Percentiles rank a stretch among this genome's conserved stretches.
phyloP scores from a whole-genome alignment of 331 rosid species.

The Erythrophleum ivorense region DNA sequence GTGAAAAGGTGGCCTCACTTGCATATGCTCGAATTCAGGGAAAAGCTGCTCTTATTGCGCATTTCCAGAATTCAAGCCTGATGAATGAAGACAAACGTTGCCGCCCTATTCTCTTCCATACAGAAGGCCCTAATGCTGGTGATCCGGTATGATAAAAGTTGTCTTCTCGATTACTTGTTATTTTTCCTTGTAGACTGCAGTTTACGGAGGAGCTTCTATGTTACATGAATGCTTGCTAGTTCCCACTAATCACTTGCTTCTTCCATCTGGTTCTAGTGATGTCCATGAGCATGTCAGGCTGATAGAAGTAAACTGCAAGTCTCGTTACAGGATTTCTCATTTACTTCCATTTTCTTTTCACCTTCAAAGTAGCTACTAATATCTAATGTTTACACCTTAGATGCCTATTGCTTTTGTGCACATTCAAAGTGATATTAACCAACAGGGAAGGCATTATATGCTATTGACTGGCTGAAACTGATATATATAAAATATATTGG shows the following conservation, averaged over 20 bases:
- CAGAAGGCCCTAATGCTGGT: conserved; percentile 86
- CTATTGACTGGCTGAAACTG: neutral
- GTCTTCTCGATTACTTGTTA: conserved; percentile 19
- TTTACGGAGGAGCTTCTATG: neutral
- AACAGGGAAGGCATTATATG: neutral
- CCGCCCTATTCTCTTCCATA: conserved; percentile 79
- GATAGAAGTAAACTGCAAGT: conserved; percentile 12
- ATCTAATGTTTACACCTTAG: neutral
- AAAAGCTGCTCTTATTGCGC: conserved; percentile 70
- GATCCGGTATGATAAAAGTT: conserved; percentile 53
- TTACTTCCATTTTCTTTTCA: neutral
- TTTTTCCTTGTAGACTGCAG: neutral
- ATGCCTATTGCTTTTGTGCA: neutral
- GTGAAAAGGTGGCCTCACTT: conserved; percentile 80
- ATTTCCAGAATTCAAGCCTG: conserved; percentile 78
- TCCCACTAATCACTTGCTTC: conserved; percentile 10
- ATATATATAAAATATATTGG: neutral
- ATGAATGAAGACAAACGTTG: conserved; percentile 82
- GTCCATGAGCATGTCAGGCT: neutral
- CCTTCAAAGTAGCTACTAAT: neutral
- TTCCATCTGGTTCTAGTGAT: conserved; percentile 7
- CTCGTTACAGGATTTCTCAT: neutral
- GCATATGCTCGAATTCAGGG: conserved; percentile 87
- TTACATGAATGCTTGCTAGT: conserved; percentile 13
- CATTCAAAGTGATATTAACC: neutral